These are phyloP conservation scores for Aspergillus sp. DNA, from an alignment of 2,329 filamentous ascomycete species.

Conservation along the genomic window DNA sequence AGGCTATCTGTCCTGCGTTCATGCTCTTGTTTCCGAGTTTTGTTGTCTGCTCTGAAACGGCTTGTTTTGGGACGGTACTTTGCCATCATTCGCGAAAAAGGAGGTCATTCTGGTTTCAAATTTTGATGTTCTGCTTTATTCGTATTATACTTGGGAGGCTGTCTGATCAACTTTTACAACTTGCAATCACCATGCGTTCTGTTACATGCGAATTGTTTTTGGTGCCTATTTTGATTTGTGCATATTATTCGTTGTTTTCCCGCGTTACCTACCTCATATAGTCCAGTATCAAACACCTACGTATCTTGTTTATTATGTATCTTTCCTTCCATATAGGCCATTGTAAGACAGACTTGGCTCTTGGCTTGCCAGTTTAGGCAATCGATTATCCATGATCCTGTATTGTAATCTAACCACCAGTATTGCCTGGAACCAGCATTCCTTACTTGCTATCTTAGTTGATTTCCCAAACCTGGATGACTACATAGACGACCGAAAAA, in stretches of 20 bases:
- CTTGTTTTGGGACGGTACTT: constrained; percentile 5
- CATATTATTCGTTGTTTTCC: constrained; percentile 9
- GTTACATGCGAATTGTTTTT: constrained; percentile 2
- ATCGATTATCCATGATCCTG: too few species aligned
- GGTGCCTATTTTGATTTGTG: constrained; percentile 13
- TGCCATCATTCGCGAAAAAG: constrained; percentile 9
- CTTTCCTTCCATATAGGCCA: too few species aligned
- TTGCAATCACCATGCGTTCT: constrained; percentile 13
- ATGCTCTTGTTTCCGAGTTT: constrained; percentile 8
- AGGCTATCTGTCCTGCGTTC: constrained; percentile 26
- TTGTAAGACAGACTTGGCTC: too few species aligned
- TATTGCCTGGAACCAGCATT: too few species aligned
- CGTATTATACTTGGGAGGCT: constrained; percentile 38
- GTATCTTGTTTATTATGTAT: not conserved
- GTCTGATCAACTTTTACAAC: constrained; percentile 39
- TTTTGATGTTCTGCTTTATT: not conserved
- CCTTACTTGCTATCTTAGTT: too few species aligned
- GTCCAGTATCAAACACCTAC: not conserved
- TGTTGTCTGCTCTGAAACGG: not conserved
- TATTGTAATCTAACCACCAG: too few species aligned
- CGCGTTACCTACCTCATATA: not conserved
- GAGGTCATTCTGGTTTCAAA: constrained; percentile 16
- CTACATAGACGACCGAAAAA: too few species aligned
- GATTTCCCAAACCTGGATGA: too few species aligned
- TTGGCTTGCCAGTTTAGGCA: too few species aligned